Evolutionary conservation across 441 rosid genomes (phyloP), one percentile per base, ranked within the genome.

Genomic region (Adansonia madagascariensis): DNA sequence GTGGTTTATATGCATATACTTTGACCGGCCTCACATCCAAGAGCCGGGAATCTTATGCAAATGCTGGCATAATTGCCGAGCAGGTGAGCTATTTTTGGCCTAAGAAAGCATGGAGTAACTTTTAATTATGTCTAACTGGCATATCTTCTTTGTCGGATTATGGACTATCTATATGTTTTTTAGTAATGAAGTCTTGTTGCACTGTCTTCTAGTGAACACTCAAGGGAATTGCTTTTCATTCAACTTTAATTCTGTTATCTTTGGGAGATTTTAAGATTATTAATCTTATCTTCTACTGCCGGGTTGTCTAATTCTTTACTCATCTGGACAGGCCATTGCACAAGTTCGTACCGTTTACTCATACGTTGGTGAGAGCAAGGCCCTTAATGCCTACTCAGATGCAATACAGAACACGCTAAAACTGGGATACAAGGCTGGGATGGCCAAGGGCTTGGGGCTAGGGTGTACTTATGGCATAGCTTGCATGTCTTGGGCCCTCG

Each of bases 401-500:
- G 94, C 98, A 0, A 94, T 96, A 85, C 99, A 96, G 60, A 92
- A 92, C 77, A 94, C 98, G 0, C 86, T 96, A 75, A 94, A 94
- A 85, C 97, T 96, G 8, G 97, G 99, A 66, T 96, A 96, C 82
- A 96, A 94, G 85, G 99, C 99, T 18, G 99, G 99, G 20, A 92
- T 96, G 99, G 99, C 99, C 78, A 96, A 96, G 87, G 99, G 99
- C 5, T 87, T 96, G 84, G 99, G 99, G 41, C 86, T 96, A 55
- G 99, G 99, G 79, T 96, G 98, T 83, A 96, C 99, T 0, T 96
- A 91, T 82, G 99, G 99, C 49, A 96, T 96, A 71, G 99, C 98
- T 43, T 94, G 98, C 83, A 96, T 96, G 99, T 96, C 99, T 6
- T 96, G 99, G 99, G 99, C 99, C 35, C 88, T 96, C 53, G 99